A percentile compares a stretch with the other conserved stretches of the same genome.
Conservation (phyloP, 305 asterid genomes). For the Solanum hybrid region DNA sequence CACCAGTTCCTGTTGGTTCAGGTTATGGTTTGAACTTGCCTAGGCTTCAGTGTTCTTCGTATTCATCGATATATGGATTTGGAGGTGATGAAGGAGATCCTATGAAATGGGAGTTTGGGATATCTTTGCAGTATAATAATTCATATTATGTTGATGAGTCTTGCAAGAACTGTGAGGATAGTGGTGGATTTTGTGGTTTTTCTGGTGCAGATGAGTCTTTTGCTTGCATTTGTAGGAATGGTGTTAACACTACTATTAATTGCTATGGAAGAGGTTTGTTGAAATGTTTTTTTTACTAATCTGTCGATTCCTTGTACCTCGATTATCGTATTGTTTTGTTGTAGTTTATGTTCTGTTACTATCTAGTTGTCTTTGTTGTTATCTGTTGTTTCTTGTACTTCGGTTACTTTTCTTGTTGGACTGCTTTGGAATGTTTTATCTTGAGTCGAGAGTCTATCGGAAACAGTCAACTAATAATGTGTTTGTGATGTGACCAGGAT, state of each 20-base stretch:
- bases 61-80: constrained; percentile 53
- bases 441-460: background rate
- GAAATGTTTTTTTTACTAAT: background rate
- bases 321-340: background rate
- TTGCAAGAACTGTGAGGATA: constrained; percentile 59
- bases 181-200: constrained; percentile 66
- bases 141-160: constrained; percentile 16
- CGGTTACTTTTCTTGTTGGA: background rate
- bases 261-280: constrained; percentile 55
- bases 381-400: background rate
- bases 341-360: background rate
- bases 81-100: constrained; percentile 75
- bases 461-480: background rate
- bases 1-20: constrained; percentile 25
- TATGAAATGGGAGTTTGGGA: constrained; percentile 66
- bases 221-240: constrained; percentile 52
- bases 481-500: constrained; percentile 35
- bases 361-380: background rate
- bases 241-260: constrained; percentile 42
- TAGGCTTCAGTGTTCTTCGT: constrained; percentile 66
- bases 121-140: constrained; percentile 35
- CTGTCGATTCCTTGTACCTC: background rate
- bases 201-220: constrained; percentile 34
- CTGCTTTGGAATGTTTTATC: background rate
- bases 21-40: constrained; percentile 49